A percentile compares a stretch with the other conserved stretches of the same genome.
Evolutionary conservation across 352 stramenopile species (phyloP).

Genomic region (Phytopythium sindhum): DNA sequence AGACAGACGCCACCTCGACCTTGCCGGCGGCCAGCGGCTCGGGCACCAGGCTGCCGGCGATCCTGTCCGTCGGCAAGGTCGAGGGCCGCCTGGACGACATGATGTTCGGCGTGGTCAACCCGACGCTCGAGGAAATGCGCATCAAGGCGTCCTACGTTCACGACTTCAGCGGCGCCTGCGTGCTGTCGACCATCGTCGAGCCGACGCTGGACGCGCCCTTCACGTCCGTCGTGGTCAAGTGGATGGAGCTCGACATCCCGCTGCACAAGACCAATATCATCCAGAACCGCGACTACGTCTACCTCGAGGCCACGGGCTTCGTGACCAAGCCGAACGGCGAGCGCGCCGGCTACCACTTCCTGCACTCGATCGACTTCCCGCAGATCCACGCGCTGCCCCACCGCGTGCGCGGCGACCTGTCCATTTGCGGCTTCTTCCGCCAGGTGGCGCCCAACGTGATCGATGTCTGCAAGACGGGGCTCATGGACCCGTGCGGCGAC

Average conservation of each 20-base stretch:
- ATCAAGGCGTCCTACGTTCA: conserved; percentile 35
- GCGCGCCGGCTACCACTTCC: conserved; percentile 29
- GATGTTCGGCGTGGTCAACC: conserved; percentile 33
- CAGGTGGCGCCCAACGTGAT: conserved; percentile 39
- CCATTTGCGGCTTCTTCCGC: conserved; percentile 50
- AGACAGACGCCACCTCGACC: conserved; percentile 5
- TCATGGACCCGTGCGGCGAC: conserved; percentile 29
- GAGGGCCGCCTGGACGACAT: conserved; percentile 27
- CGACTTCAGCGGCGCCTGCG: conserved; percentile 22
- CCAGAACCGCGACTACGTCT: conserved; percentile 42
- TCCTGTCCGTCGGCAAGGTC: conserved; percentile 23
- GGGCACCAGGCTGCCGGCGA: conserved; percentile 15
- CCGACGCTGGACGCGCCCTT: conserved; percentile 19
- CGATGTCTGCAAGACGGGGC: conserved; percentile 37
- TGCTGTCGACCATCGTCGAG: conserved; percentile 26
- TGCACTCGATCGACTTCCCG: conserved; percentile 40
- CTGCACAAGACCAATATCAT: conserved; percentile 23
- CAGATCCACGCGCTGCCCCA: conserved; percentile 31
- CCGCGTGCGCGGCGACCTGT: conserved; percentile 40
- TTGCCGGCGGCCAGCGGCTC: conserved; percentile 13
- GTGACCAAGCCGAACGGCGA: conserved; percentile 22
- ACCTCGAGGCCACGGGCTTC: conserved; percentile 34
- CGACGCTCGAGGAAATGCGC: conserved; percentile 28
- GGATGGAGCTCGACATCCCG: conserved; percentile 33
- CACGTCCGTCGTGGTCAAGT: conserved; percentile 28